phyloP scores from a whole-genome alignment of 106 monocot species.

The Dioscorea alata region DNA sequence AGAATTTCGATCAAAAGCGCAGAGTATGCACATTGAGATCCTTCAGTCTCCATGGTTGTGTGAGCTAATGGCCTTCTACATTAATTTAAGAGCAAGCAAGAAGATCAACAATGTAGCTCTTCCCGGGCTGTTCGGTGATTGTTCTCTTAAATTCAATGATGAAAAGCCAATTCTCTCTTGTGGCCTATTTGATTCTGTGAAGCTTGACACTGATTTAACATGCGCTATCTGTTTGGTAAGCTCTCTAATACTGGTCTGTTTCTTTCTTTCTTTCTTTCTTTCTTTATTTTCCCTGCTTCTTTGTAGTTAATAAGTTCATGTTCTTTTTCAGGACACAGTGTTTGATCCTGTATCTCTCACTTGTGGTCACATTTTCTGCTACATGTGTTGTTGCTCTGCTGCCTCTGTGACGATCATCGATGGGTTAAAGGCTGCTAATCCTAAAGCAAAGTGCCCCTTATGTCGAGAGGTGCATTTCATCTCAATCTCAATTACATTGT shows the following conservation, averaged over 20 bases:
- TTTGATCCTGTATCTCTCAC: conserved; percentile 76
- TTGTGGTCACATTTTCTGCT: conserved; percentile 89
- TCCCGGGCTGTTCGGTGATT: conserved; percentile 50
- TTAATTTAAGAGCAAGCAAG: conserved; percentile 47
- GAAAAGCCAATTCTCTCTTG: conserved; percentile 59
- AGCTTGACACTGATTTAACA: conserved; percentile 68
- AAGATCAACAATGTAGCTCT: conserved; percentile 4
- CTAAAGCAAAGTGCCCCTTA: conserved; percentile 61
- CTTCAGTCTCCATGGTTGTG: conserved; percentile 91
- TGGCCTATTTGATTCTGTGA: conserved; percentile 64
- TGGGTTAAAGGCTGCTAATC: conserved; percentile 52
- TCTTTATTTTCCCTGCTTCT: background rate
- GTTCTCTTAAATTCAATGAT: conserved; percentile 41
- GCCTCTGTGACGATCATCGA: conserved; percentile 66
- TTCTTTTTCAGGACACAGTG: conserved; percentile 59
- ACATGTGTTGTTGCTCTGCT: conserved; percentile 72
- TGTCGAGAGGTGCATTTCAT: conserved; percentile 49
- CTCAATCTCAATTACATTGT: too few relatives aligned
- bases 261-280: background rate
- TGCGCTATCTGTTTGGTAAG: conserved; percentile 92
- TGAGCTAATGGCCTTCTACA: conserved; percentile 80
- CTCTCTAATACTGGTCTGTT: background rate
- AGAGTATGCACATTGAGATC: conserved; percentile 73
- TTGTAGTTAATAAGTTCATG: background rate
- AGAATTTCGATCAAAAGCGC: conserved; percentile 56